Evolutionary conservation across 1,284 basidiomycete species (phyloP).

Genomic region (Wallemia hederae): DNA sequence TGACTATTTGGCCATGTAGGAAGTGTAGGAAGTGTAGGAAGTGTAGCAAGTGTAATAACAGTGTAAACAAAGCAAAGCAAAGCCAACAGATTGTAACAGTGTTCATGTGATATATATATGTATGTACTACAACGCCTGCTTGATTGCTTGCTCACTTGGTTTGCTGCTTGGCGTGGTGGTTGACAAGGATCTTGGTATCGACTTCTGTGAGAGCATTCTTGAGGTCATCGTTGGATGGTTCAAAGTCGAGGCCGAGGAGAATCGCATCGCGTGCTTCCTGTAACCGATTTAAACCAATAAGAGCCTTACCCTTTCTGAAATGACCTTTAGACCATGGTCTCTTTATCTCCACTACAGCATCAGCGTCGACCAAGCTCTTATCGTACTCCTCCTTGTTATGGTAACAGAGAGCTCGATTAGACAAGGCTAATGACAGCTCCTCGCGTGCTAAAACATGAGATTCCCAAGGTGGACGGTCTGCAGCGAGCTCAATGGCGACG

Average conservation of each 20-base stretch:
- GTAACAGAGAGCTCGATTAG: slow-evolving; percentile 70
- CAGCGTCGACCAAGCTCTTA: slow-evolving; percentile 31
- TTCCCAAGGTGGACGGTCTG: slow-evolving; percentile 72
- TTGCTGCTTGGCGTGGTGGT: not conserved
- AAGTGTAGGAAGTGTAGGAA: not conserved
- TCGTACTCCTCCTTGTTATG: slow-evolving; percentile 34
- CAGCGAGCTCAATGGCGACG: slow-evolving; percentile 48
- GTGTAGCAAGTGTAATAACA: not conserved
- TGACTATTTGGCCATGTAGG: not conserved
- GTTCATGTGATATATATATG: no score
- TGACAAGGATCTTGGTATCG: not conserved
- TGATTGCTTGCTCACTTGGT: no score
- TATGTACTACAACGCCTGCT: no score
- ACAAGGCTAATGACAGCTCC: slow-evolving; percentile 60
- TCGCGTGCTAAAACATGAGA: slow-evolving; percentile 49
- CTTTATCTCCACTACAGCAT: slow-evolving; percentile 57
- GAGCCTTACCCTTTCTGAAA: slow-evolving; percentile 66
- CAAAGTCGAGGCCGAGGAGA: slow-evolving; percentile 57
- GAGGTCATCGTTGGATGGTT: slow-evolving; percentile 33
- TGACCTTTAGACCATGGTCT: slow-evolving; percentile 83
- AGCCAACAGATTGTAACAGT: no score
- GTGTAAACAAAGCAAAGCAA: no score
- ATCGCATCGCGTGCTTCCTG: slow-evolving; percentile 59
- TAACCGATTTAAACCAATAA: slow-evolving; percentile 38
- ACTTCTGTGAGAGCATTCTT: not conserved